phyloP scores from a whole-genome alignment of 805 yeast species.

The Saccharomycopsis sp. region DNA sequence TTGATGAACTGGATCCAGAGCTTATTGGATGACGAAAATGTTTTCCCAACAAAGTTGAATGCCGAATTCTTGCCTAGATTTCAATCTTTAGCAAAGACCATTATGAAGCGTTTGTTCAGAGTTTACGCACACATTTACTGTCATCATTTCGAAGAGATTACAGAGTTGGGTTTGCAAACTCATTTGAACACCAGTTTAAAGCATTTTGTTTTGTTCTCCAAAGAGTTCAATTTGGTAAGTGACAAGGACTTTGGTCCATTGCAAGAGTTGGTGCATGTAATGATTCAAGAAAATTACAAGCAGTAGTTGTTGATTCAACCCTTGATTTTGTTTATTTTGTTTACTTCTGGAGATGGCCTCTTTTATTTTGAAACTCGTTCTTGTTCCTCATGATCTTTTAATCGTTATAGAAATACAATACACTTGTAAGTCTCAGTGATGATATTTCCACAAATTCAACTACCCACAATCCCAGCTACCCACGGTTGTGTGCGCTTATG shows the following conservation, averaged over 20 bases:
- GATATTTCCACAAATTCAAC: too few species aligned
- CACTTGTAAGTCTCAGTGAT: too few species aligned
- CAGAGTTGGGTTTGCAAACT: slow-evolving; percentile 85
- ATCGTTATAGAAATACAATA: not conserved
- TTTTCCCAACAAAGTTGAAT: slow-evolving; percentile 84
- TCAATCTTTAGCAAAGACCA: slow-evolving; percentile 68
- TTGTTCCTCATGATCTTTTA: not conserved
- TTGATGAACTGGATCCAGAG: slow-evolving; percentile 93
- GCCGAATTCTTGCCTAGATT: slow-evolving; percentile 89
- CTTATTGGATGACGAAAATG: slow-evolving; percentile 81
- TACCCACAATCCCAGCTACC: too few species aligned
- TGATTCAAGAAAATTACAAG: slow-evolving; percentile 35
- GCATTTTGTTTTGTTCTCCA: slow-evolving; percentile 82
- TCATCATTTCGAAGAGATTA: slow-evolving; percentile 92
- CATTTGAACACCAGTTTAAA: slow-evolving; percentile 90
- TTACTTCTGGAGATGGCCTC: not conserved
- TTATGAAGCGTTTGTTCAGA: slow-evolving; percentile 83
- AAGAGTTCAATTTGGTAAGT: slow-evolving; percentile 70
- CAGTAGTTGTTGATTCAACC: not conserved
- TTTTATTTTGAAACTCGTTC: not conserved
- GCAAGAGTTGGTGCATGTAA: slow-evolving; percentile 66
- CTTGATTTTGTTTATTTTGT: not conserved
- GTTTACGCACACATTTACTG: slow-evolving; percentile 97
- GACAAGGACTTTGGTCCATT: slow-evolving; percentile 87
- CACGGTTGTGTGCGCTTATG: too few species aligned